These are phyloP conservation scores for Aspergillus baeticus DNA, from an alignment of 495 filamentous ascomycete species.

Conservation along the genomic window DNA sequence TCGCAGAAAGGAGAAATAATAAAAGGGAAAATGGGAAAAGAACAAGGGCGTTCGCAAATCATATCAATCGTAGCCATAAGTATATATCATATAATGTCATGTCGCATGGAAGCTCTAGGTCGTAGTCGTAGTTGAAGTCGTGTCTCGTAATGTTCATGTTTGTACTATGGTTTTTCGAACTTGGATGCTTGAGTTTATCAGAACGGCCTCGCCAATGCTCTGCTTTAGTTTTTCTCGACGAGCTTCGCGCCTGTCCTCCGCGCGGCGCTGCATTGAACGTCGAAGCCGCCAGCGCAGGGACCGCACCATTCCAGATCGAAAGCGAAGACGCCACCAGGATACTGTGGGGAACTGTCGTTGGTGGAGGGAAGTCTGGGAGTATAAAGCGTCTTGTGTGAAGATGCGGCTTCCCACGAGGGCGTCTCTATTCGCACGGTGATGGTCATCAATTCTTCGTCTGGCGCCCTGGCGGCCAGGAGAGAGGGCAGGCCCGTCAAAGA, in stretches of 20 bases:
- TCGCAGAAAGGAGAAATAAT: conserved; percentile 1
- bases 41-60: conserved; percentile 9
- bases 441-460: conserved; percentile 25
- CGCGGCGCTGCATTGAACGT: conserved; percentile 57
- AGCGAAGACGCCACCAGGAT: conserved; percentile 47
- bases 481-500: conserved; percentile 39
- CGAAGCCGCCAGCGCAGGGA: conserved; percentile 52
- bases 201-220: conserved; percentile 55
- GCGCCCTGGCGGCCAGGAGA: conserved; percentile 41
- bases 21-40: conserved; percentile 10
- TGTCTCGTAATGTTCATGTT: conserved; percentile 5
- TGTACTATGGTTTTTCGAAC: conserved; percentile 2
- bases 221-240: conserved; percentile 62
- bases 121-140: conserved; percentile 3
- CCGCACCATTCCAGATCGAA: conserved; percentile 54
- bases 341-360: conserved; percentile 40
- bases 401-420: conserved; percentile 32
- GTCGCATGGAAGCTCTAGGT: conserved; percentile 11
- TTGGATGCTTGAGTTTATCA: conserved; percentile 33
- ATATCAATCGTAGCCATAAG: conserved; percentile 19
- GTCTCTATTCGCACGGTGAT: conserved; percentile 30
- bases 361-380: conserved; percentile 32
- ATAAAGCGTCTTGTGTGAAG: conserved; percentile 27
- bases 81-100: conserved; percentile 24
- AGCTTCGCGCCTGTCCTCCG: conserved; percentile 56